Percentiles rank a stretch among this genome's conserved stretches.
Evolutionary conservation across 2,329 filamentous ascomycete species (phyloP).

Genomic region (Xylariales sp.): DNA sequence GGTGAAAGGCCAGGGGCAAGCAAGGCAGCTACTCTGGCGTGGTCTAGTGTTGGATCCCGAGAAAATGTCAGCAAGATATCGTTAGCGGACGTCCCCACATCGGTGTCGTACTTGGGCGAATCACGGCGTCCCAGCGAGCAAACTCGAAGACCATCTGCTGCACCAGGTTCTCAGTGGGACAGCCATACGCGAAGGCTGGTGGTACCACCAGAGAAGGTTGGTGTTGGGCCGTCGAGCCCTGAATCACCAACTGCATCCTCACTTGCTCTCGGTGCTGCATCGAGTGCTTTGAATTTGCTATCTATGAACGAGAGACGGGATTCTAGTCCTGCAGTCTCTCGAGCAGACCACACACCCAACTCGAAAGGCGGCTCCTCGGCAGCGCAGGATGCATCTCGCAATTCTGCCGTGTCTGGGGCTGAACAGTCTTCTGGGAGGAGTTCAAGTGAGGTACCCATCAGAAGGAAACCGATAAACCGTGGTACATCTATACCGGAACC

Average conservation of each 20-base stretch:
- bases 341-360: constrained; percentile 13
- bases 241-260: constrained; percentile 34
- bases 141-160: constrained; percentile 26
- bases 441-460: constrained; percentile 14
- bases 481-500: constrained; percentile 8
- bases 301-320: constrained; percentile 23
- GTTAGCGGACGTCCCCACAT: constrained; percentile 21
- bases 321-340: constrained; percentile 12
- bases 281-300: constrained; percentile 44
- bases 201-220: constrained; percentile 30
- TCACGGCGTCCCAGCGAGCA: too few relatives aligned
- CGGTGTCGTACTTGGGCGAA: too few relatives aligned
- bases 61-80: constrained; percentile 28
- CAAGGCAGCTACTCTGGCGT: constrained; percentile 61
- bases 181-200: constrained; percentile 50
- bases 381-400: constrained; percentile 13
- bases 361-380: constrained; percentile 14
- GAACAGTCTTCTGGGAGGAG: constrained; percentile 8
- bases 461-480: constrained; percentile 16
- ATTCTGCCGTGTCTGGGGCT: not conserved
- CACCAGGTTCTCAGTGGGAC: constrained; percentile 45
- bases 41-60: constrained; percentile 42
- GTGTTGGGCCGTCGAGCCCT: constrained; percentile 19
- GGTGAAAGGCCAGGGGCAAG: constrained; percentile 51
- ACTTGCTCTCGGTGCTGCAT: constrained; percentile 51